Evolutionary conservation across 257 asterid genomes (phyloP).

Genomic region (Mitragyna speciosa): DNA sequence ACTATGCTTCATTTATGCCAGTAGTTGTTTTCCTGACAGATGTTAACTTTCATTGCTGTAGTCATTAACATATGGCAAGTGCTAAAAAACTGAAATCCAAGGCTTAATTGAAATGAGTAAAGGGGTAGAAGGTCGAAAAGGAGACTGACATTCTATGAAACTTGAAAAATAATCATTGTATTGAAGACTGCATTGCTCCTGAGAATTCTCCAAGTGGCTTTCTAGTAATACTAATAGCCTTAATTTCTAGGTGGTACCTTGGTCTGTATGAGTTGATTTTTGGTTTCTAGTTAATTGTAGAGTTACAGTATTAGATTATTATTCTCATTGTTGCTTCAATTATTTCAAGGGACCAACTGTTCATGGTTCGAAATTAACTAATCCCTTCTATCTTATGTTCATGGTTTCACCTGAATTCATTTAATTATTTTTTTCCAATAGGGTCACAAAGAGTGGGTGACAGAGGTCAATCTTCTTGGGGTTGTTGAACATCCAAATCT

Average conservation of each 20-base stretch:
- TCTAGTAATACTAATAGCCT: neutral
- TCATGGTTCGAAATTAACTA: conserved; percentile 1
- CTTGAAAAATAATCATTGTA: neutral
- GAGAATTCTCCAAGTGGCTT: neutral
- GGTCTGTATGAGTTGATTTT: neutral
- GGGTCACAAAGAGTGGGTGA: conserved; percentile 99
- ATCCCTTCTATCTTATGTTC: neutral
- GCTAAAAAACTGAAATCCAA: neutral
- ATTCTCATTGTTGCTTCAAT: neutral
- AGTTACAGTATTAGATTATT: neutral
- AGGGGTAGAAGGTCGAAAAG: neutral
- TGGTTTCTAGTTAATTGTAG: neutral
- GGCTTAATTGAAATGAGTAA: neutral
- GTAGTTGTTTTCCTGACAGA: neutral
- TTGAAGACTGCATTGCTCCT: neutral
- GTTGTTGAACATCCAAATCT: conserved; percentile 90
- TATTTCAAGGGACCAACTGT: neutral
- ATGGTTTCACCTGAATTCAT: conserved; percentile 11
- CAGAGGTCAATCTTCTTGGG: conserved; percentile 95
- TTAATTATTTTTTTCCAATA: conserved; percentile 19
- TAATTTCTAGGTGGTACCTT: neutral
- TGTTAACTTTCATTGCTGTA: neutral
- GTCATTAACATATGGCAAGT: neutral
- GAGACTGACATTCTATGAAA: neutral
- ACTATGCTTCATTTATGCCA: neutral